Evolutionary conservation across 805 yeast species (phyloP), one percentile per base, ranked within the genome.

Genomic region (Wickerhamomyces chaumierensis): DNA sequence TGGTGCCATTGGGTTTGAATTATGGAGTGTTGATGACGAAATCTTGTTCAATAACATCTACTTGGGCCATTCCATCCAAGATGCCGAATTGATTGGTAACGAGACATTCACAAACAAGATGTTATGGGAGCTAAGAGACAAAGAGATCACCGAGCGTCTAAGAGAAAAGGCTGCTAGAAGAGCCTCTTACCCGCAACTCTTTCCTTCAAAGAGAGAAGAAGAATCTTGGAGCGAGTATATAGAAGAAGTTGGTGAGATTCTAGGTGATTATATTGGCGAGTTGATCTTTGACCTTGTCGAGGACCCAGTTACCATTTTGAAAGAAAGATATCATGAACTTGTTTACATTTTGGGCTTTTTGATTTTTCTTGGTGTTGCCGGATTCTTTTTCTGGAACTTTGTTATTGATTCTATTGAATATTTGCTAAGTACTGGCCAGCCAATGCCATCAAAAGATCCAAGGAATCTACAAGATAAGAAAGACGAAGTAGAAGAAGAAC

Each of bases 21-120:
- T 87, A 45, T 87, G 95, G 95, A 73, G 90, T 35, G 81, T 87
- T 78, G 79, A 83, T 46, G 67, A 68, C 33, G 73, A 82, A 36
- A 73, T 86, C 37, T 48, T 83, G 56, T 84, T 87, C 55, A 85
- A 85, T 57, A 84, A 87, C 61, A 74, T 87, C 43, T 88, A 87
- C 56, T 57, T 87, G 43, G 96, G 96, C 23, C 88, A 84, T 54
- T 75, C 83, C 2, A 63, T 87, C n/a, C 65, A 62, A 31, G 95
- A 87, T 53, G 96, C 96, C 12, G 95, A 88, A 63, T 40, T 53
- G 9, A 66, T 87, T 46, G 96, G 96, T 25, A 87, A 88, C 55
- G 58, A 62, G 8, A 86, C 96, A 0, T 87, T 73, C 57, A 48
- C 59, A 27, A 68, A 73, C 18, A 81, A 81, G 56, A 57, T 60